A percentile compares a stretch with the other conserved stretches of the same genome.
phyloP scores from a whole-genome alignment of 1,284 basidiomycete genomes.

The Porogramme epimiltina region DNA sequence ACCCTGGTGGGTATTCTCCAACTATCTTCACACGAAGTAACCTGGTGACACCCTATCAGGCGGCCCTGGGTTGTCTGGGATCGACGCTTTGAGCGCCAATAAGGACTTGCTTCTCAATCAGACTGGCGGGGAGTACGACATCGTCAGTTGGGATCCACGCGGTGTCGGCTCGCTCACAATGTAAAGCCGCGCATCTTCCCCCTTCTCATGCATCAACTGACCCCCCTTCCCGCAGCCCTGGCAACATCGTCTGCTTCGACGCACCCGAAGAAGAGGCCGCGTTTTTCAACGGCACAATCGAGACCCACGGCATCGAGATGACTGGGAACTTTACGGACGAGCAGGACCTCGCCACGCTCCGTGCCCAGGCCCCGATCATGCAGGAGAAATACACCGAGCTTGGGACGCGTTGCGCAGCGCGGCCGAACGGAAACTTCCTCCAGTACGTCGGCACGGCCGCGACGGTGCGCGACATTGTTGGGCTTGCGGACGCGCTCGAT shows the following conservation, averaged over 20 bases:
- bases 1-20: slow-evolving; percentile 2
- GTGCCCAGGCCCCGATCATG: slow-evolving; percentile 8
- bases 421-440: slow-evolving; percentile 2
- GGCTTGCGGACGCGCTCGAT: slow-evolving; percentile 19
- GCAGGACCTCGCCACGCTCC: slow-evolving; percentile 1
- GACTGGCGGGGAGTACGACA: slow-evolving; percentile 9
- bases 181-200: too few species aligned
- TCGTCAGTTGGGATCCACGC: slow-evolving; percentile 17
- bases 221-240: not conserved
- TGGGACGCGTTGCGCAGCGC: slow-evolving; percentile 1
- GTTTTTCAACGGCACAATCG: slow-evolving; percentile 12
- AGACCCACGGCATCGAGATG: slow-evolving; percentile 11
- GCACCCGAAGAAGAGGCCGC: slow-evolving; percentile 2
- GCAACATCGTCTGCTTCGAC: slow-evolving; percentile 12
- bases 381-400: slow-evolving; percentile 17
- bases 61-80: slow-evolving; percentile 2
- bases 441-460: slow-evolving; percentile 21
- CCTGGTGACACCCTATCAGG: too few species aligned
- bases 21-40: too few species aligned
- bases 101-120: not conserved
- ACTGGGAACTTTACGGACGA: slow-evolving; percentile 10
- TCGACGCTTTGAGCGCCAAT: not conserved
- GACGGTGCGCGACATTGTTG: slow-evolving; percentile 17
- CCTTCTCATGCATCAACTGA: not conserved
- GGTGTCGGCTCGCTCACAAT: slow-evolving; percentile 10